phyloP scores from a whole-genome alignment of 2,329 filamentous ascomycete species.

The Talaromyces funiculosus region DNA sequence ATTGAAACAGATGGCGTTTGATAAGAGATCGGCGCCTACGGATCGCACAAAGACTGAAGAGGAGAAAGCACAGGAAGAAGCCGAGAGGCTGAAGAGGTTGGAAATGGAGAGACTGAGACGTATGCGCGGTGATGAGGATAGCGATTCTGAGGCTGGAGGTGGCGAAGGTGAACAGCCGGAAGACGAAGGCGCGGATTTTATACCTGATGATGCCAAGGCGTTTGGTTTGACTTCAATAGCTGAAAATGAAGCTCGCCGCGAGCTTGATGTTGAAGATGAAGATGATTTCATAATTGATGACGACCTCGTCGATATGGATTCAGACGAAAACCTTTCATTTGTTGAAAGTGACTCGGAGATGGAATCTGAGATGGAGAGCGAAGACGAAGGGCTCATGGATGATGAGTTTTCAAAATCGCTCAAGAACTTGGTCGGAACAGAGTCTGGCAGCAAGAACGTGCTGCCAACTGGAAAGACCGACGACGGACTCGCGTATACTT shows the following conservation, averaged over 20 bases:
- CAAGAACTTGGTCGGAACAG: background rate
- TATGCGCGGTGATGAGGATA: conserved; percentile 77
- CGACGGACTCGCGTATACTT: conserved; percentile 65
- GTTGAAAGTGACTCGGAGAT: conserved; percentile 42
- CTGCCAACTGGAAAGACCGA: background rate
- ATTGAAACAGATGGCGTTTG: conserved; percentile 74
- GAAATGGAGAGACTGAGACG: conserved; percentile 76
- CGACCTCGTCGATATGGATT: conserved; percentile 76
- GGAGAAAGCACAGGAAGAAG: conserved; percentile 72
- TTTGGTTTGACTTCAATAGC: conserved; percentile 56
- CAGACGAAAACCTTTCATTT: conserved; percentile 44
- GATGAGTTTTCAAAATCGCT: conserved; percentile 49
- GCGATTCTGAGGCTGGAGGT: conserved; percentile 42
- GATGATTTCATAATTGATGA: conserved; percentile 91
- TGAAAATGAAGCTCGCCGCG: conserved; percentile 32
- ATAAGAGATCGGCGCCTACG: conserved; percentile 77
- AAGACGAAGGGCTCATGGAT: conserved; percentile 33
- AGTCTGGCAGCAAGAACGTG: background rate
- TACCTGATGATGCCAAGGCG: conserved; percentile 53
- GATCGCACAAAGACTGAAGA: conserved; percentile 89
- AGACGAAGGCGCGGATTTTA: conserved; percentile 42
- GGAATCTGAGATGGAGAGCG: conserved; percentile 43
- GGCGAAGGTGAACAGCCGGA: conserved; percentile 38
- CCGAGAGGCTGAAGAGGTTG: conserved; percentile 67
- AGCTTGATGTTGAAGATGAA: conserved; percentile 77